phyloP scores from a whole-genome alignment of 2,329 filamentous ascomycete genomes.

The Ophiocordyceps camponoti-floridani region DNA sequence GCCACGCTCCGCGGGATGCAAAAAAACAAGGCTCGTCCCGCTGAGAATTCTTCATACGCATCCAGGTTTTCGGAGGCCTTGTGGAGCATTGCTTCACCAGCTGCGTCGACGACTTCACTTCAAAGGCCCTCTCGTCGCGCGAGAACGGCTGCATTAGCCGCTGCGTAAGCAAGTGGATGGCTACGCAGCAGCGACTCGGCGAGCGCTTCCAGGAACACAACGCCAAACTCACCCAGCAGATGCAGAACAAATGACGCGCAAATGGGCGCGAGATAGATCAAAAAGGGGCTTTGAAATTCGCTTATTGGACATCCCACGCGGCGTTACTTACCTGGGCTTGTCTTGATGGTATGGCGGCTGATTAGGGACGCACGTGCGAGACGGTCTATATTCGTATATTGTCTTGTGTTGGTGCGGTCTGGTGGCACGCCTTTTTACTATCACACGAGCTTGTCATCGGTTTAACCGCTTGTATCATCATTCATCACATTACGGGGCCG shows the following conservation, averaged over 20 bases:
- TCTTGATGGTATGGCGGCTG: no score
- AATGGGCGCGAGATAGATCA: not conserved
- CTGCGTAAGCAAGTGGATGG: slow-evolving; percentile 93
- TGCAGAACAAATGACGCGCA: slow-evolving; percentile 22
- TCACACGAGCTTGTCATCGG: no score
- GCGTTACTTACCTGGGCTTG: no score
- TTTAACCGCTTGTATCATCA: no score
- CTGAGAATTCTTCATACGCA: no score
- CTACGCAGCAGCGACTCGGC: slow-evolving; percentile 74
- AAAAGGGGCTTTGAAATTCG: no score
- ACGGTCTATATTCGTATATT: no score
- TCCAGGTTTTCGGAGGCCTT: slow-evolving; percentile 17
- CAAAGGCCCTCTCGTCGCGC: slow-evolving; percentile 74
- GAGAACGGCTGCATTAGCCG: slow-evolving; percentile 86
- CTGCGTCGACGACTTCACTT: slow-evolving; percentile 97
- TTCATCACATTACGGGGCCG: no score
- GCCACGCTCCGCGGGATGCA: not conserved
- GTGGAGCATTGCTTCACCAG: slow-evolving; percentile 88
- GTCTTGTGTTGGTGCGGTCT: no score
- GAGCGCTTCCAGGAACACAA: slow-evolving; percentile 71
- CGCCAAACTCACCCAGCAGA: slow-evolving; percentile 36
- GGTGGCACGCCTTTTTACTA: no score
- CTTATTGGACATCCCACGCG: no score
- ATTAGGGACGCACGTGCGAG: no score
- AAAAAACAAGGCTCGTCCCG: not conserved